Evolutionary conservation across 768 basidiomycete genomes (phyloP), one percentile per base, ranked within the genome.

Genomic region (Coprinopsis sp.): DNA sequence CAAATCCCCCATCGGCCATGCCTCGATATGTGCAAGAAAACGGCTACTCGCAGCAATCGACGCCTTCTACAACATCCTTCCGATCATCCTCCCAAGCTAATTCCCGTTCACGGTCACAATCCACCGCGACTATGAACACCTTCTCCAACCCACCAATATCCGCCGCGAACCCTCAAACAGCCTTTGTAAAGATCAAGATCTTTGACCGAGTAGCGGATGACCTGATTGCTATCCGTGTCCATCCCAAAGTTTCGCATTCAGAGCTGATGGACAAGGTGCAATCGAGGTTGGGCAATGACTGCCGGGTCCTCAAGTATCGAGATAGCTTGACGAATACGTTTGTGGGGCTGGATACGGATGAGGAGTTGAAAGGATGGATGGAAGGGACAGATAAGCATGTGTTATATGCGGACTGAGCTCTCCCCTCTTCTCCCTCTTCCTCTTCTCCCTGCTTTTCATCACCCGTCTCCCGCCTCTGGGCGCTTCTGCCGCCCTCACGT

Each of bases 181-280:
- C 94, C 19, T 98, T 93, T 66, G 78, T 98, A 54, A 99, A 98
- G 70, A 96, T 99, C 70, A 99, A 99, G 69, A 91, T 99, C 36
- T 96, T 96, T 63, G 90, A 96, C 67, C 81, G 89, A 30, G 75
- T 85, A 46, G 85, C 91, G 21, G 94, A 98, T 60, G 96, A 99
- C 64, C 71, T 98, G 45, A 92, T 98, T 52, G 96, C 96, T 3
- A 96, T 98, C 46, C 84, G 96, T 12, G 95, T 98, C 23, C 93
- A 95, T 60, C 96, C 96, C 19, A 80, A 77, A 42, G 93, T 98
- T 31, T 82, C 87, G 6, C 86, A 89, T 58, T 70, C 66, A 8
- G 91, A 95, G 58, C 73, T 99, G 51, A 84, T 96, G 75, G 88
- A 82, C 41, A 99, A 98, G 69, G 89, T 97, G 27, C 82, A 91